Conservation (phyloP, 2,329 filamentous ascomycete species). For the Hirsutella thompsonii region DNA sequence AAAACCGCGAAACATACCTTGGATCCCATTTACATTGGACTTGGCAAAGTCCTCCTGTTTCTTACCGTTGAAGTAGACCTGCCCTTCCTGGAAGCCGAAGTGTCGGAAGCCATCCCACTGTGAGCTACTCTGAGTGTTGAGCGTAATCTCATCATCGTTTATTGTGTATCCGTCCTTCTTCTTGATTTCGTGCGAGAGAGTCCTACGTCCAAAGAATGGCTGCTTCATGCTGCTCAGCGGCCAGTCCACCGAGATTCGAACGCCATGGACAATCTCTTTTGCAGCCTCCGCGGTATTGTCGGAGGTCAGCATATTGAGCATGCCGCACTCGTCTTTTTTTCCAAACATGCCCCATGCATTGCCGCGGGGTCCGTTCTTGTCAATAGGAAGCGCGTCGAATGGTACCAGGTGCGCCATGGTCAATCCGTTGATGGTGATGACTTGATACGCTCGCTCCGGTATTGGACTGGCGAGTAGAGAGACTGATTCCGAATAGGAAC, state of each 20-base stretch:
- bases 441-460: too few relatives aligned
- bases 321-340: constrained; percentile 35
- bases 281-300: constrained; percentile 12
- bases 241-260: constrained; percentile 20
- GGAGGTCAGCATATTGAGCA: constrained; percentile 38
- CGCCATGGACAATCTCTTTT: constrained; percentile 15
- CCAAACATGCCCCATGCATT: constrained; percentile 47
- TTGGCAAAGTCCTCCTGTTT: constrained; percentile 26
- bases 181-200: constrained; percentile 16
- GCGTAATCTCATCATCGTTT: constrained; percentile 13
- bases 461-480: too few relatives aligned
- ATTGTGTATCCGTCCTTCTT: too few relatives aligned
- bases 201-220: constrained; percentile 19
- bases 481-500: too few relatives aligned
- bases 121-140: constrained; percentile 24
- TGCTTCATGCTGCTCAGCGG: constrained; percentile 16
- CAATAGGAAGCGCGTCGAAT: constrained; percentile 35
- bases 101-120: constrained; percentile 27
- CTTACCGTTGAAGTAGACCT: constrained; percentile 18
- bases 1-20: too few relatives aligned
- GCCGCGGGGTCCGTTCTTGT: constrained; percentile 32
- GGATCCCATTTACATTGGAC: too few relatives aligned
- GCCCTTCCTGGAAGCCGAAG: constrained; percentile 23
- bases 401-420: constrained; percentile 6
- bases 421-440: too few relatives aligned